These are phyloP conservation scores for Aspergillus pseudoterreus DNA, from an alignment of 2,329 filamentous ascomycete species.

Conservation along the genomic window DNA sequence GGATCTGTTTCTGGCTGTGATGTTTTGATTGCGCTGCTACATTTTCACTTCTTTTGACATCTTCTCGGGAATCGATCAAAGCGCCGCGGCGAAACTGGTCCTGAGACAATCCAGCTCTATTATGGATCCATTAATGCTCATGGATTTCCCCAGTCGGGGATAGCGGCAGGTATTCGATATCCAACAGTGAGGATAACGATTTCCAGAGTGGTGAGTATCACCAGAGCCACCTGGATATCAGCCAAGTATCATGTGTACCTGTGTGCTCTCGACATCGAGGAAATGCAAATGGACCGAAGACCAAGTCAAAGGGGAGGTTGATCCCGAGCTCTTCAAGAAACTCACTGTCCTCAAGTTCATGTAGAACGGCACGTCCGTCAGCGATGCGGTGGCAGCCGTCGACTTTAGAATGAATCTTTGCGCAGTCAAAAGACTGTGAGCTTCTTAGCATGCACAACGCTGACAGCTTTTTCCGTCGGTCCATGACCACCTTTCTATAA, in stretches of 20 bases:
- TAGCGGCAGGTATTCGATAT: not conserved
- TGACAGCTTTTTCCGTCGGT: not conserved
- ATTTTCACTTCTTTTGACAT: too few species aligned
- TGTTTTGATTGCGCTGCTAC: too few species aligned
- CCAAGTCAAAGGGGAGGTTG: not conserved
- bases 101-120: too few species aligned
- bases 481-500: not conserved
- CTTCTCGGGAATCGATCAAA: too few species aligned
- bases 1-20: too few species aligned
- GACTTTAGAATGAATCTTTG: slow-evolving; percentile 6
- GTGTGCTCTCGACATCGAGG: not conserved
- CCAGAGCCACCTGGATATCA: not conserved
- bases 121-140: too few species aligned
- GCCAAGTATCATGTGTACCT: not conserved
- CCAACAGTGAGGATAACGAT: not conserved
- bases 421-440: slow-evolving; percentile 2
- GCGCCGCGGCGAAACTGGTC: too few species aligned
- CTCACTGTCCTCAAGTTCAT: slow-evolving; percentile 4
- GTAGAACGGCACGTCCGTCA: not conserved
- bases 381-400: slow-evolving; percentile 1
- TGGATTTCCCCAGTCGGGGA: not conserved
- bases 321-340: not conserved
- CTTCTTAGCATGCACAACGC: slow-evolving; percentile 3
- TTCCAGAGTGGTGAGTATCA: not conserved
- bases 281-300: not conserved